Evolutionary conservation across 805 yeast species (phyloP), one percentile per base, ranked within the genome.

Genomic region (Wickerhamiella bombiphila): DNA sequence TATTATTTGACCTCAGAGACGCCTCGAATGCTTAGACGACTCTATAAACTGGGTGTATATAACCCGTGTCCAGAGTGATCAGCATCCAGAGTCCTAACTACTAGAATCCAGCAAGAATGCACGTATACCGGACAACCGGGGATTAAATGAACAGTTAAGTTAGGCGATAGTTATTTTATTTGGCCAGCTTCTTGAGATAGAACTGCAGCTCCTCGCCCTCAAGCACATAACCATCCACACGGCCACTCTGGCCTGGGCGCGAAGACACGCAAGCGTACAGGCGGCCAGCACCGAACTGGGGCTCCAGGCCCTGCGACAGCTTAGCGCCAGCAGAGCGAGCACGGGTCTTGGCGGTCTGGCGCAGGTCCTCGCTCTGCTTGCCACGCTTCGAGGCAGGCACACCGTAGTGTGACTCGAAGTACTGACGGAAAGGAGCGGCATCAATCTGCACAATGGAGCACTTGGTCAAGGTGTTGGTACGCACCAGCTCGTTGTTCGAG

Each of bases 191-290:
- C 80, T 94, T 85, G 69, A 91, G 79, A 94, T 91, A 91, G 93
- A 91, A 91, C 68, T 97, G 97, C 70, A 91, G 83, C 75, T 91
- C 98, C 69, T 91, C 98, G 73, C 98, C 98, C 77, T 91, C 98
- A 68, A 91, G 81, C 72, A 91, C 80, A 93, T 91, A 91, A 72
- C 98, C 98, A 69, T 91, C 98, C 73, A 85, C 79, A 76, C 98
- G 93, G 71, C 98, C 98, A 56, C 94, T 80, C 78, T 91, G 98
- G 70, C 98, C 98, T 68, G 98, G 98, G 78, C 98, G 85, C 44
- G 98, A 91, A 55, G 98, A 85, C 66, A 91, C 83, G 68, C 74
- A 75, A 68, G 98, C 98, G 76, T 91, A 91, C 62, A 91, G 80
- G 73, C 88, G 86, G 76, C 98, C 98, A 58, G 97, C 85, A 68